Evolutionary conservation across 179 eudicot species (phyloP), one percentile per base, ranked within the genome.

Genomic region (Gypsophila paniculata): DNA sequence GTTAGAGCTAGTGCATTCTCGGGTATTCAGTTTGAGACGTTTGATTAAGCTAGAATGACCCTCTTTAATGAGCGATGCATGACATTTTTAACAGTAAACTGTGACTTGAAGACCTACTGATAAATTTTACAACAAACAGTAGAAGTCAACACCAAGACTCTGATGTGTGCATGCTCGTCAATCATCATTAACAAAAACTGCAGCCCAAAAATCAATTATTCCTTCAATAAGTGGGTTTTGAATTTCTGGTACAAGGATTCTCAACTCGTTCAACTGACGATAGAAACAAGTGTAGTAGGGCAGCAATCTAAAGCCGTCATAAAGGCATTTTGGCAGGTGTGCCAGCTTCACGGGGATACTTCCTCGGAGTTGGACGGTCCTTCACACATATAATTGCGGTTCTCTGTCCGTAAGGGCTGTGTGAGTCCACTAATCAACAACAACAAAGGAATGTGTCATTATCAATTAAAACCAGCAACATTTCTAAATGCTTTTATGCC

Each of bases 341-440:
- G 76, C 99, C 99, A 79, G 96, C 88, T 61, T 81, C 82, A 26
- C 97, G 96, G 38, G 99, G 99, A 83, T 91, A 94, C 79, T 84
- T 90, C 80, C 76, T 85, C 7, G 99, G 96, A 70, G 99, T 94
- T 36, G 79, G 76, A 39, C 77, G 70, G 21, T 84, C 82, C 74
- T 94, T 94, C 2, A 78, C 75, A 75, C 94, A 89, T 71, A 94
- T 48, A 19, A 94, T 72, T 29, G 95, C 96, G 60, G 96, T 94
- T 81, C 97, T 77, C 79, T 90, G 96, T 76, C 99, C 97, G 79
- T 79, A 73, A 75, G 93, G 95, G 73, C 99, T 88, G 78, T 84
- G 82, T 52, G 97, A 94, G 49, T 94, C 91, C 80, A 94, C 99
- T 87, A 81, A 36, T 70, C 44, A 62, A 57, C 38, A 78, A 57